Conservation (phyloP, 495 filamentous ascomycete species). For the Corynascus novoguineensis region DNA sequence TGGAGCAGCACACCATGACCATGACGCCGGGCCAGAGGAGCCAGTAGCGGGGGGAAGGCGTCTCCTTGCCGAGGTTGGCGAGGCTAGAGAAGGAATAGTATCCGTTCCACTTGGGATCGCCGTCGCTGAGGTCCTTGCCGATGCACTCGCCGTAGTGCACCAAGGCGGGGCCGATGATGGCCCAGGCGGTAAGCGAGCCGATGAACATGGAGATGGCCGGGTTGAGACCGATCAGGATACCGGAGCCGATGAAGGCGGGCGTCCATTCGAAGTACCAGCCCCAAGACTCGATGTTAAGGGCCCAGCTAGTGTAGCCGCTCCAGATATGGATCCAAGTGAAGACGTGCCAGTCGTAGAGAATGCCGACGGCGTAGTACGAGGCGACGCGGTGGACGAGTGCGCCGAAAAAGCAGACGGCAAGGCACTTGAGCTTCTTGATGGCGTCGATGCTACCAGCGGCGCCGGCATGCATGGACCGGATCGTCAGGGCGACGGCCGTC, state of each 20-base stretch:
- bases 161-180: constrained; percentile 57
- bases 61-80: constrained; percentile 35
- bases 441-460: constrained; percentile 48
- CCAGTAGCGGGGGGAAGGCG: constrained; percentile 59
- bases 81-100: constrained; percentile 49
- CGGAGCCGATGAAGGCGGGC: constrained; percentile 61
- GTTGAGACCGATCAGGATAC: constrained; percentile 63
- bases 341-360: constrained; percentile 63
- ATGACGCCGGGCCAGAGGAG: constrained; percentile 63
- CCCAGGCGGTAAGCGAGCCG: constrained; percentile 59
- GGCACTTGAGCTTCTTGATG: constrained; percentile 54
- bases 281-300: constrained; percentile 59
- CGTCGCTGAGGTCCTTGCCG: constrained; percentile 37
- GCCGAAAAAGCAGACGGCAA: constrained; percentile 45
- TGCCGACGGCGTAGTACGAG: constrained; percentile 57
- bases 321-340: constrained; percentile 61
- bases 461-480: constrained; percentile 58
- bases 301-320: constrained; percentile 51
- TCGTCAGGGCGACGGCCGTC: constrained; percentile 59
- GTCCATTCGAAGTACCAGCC: constrained; percentile 61
- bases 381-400: constrained; percentile 51
- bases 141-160: constrained; percentile 51
- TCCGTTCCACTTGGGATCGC: constrained; percentile 48
- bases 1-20: constrained; percentile 56
- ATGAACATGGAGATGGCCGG: constrained; percentile 57